A percentile compares a stretch with the other conserved stretches of the same genome.
These are phyloP conservation scores for Macrophomina tecta DNA, from an alignment of 2,329 filamentous ascomycete species.

Conservation along the genomic window DNA sequence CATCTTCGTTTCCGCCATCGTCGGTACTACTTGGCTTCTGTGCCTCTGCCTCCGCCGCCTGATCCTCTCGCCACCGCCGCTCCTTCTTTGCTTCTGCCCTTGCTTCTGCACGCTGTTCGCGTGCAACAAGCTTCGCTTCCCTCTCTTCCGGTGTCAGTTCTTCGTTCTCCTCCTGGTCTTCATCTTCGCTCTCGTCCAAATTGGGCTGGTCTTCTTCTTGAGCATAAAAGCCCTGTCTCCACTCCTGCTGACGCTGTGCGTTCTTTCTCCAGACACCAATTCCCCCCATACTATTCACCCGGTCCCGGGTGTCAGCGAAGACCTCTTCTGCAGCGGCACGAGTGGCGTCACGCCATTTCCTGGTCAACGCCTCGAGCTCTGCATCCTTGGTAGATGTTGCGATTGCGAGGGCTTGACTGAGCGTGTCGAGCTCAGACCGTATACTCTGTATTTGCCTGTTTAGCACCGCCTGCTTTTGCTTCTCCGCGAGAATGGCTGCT, in stretches of 20 bases:
- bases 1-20: conserved; percentile 48
- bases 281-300: conserved; percentile 68
- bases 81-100: conserved; percentile 49
- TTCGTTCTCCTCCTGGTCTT: conserved; percentile 45
- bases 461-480: conserved; percentile 29
- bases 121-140: conserved; percentile 40
- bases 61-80: conserved; percentile 40
- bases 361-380: conserved; percentile 62
- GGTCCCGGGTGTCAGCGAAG: conserved; percentile 65
- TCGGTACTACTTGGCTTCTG: conserved; percentile 40
- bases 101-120: conserved; percentile 52
- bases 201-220: conserved; percentile 39
- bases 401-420: conserved; percentile 52
- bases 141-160: conserved; percentile 42
- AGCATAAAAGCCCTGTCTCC: conserved; percentile 45
- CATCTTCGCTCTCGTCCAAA: conserved; percentile 34
- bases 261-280: conserved; percentile 60
- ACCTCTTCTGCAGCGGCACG: conserved; percentile 71
- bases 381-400: conserved; percentile 51
- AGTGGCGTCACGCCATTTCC: conserved; percentile 67
- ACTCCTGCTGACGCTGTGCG: conserved; percentile 42
- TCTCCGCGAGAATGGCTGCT: conserved; percentile 10
- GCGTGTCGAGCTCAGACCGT: conserved; percentile 47
- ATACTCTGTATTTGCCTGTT: conserved; percentile 27
- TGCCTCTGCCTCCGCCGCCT: conserved; percentile 48